Base-by-base conservation (phyloP, 306 rosid genomes). In the Acacia melanoxylon region DNA sequence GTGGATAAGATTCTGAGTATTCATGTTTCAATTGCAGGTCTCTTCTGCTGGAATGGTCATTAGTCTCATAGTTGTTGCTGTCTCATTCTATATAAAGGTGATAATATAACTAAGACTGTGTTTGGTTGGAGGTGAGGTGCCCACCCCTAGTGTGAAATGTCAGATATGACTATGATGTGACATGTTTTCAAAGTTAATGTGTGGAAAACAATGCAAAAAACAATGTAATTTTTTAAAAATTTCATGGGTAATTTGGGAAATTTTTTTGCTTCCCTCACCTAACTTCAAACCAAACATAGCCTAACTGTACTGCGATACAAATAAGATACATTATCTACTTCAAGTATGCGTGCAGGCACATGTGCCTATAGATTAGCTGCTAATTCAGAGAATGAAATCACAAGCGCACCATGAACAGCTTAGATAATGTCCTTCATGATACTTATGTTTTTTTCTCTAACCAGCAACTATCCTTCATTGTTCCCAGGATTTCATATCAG, bases 1-100 rank as follows among this genome's bases (percentile, higher is more conserved):
- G 61, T 77, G 69, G 58, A 49, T 25, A 31, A 75, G 63, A 78
- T 62, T 68, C 29, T 74, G 14, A 71, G 63, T 73, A 68, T 29
- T 54, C 74, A 49, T 19, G 67, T 82, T 62, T 85, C 79, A n/a
- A 45, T 87, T 88, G 88, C 81, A 95, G 99, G 65, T 93, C 81
- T 95, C 99, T 74, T 89, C 97, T 37, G 48, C 83, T 72, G 99
- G 89, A 92, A 90, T 92, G 98, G 48, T 94, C 37, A 0, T 91
- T 81, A 87, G 94, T 90, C 98, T 92, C 82, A 87, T 89, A 41
- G 61, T 93, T 63, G 98, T 93, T 85, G 83, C 99, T 3, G 42
- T 85, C 65, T 78, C 98, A 65, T 95, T 95, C 89, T 95, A 74
- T 75, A 4, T 93, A 49, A 93, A 88, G 97, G 99, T 95, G 88